Evolutionary conservation across 2,329 filamentous ascomycete species (phyloP).

Genomic region (Acarospora socialis): DNA sequence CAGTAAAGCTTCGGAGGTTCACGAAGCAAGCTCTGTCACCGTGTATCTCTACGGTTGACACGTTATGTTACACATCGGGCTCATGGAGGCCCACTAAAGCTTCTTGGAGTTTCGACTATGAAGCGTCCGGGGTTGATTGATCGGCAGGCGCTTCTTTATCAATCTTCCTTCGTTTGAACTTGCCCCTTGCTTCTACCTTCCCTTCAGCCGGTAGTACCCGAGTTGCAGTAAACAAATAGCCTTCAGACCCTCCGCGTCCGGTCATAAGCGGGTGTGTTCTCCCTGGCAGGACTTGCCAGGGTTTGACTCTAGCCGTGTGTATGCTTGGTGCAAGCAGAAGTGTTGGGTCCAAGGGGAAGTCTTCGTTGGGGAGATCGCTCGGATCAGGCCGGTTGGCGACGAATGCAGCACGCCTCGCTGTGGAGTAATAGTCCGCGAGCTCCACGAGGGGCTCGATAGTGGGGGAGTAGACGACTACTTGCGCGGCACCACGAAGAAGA

Average conservation of each 20-base stretch:
- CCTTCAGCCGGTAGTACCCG: conserved; percentile 67
- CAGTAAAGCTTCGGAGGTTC: neutral
- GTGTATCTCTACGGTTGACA: no score
- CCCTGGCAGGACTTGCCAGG: conserved; percentile 84
- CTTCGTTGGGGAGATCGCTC: conserved; percentile 32
- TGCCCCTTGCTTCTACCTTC: conserved; percentile 68
- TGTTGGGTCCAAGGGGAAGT: conserved; percentile 81
- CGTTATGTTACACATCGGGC: no score
- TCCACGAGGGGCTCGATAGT: conserved; percentile 64
- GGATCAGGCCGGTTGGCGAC: conserved; percentile 34
- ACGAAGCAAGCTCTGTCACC: no score
- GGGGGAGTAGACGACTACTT: conserved; percentile 73
- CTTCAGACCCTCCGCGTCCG: conserved; percentile 70
- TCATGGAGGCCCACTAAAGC: no score
- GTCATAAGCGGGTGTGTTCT: conserved; percentile 94
- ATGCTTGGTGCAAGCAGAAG: conserved; percentile 64
- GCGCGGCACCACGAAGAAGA: conserved; percentile 66
- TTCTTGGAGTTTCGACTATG: no score
- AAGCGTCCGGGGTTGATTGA: no score
- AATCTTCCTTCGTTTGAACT: conserved; percentile 55
- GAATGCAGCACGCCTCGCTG: conserved; percentile 64
- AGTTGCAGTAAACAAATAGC: conserved; percentile 76
- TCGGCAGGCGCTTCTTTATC: conserved; percentile 21
- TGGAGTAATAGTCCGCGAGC: conserved; percentile 72
- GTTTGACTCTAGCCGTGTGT: conserved; percentile 63